These are phyloP conservation scores for Camellia oleifera DNA, from an alignment of 179 eudicot genomes.

Conservation along the genomic window DNA sequence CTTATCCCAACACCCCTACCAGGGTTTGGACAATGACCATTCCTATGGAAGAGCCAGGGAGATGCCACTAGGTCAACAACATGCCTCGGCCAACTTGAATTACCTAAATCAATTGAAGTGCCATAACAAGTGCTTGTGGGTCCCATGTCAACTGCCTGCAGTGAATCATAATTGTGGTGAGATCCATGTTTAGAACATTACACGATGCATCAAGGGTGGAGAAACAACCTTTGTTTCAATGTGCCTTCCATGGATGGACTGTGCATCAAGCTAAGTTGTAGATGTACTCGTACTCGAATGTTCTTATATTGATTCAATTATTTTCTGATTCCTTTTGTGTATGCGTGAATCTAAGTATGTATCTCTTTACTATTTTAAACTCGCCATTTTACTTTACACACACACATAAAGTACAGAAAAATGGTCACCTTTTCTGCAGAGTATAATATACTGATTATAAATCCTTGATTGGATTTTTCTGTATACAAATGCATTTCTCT, in stretches of 20 bases:
- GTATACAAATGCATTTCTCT: too few relatives aligned
- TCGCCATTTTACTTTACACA: not conserved
- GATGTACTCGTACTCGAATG: too few relatives aligned
- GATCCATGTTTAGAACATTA: not conserved
- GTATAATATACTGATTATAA: too few relatives aligned
- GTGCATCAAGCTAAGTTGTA: not conserved
- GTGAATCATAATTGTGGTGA: not conserved
- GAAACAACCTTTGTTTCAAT: not conserved
- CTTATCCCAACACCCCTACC: too few relatives aligned
- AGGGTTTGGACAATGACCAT: too few relatives aligned
- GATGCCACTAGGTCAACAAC: too few relatives aligned
- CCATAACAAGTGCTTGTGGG: not conserved
- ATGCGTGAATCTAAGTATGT: not conserved
- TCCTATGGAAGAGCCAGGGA: too few relatives aligned
- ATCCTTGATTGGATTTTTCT: too few relatives aligned
- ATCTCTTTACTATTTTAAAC: not conserved
- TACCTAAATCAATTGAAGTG: not conserved
- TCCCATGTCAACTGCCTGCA: not conserved
- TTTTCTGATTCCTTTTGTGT: not conserved
- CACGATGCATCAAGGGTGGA: not conserved
- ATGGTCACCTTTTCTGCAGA: too few relatives aligned
- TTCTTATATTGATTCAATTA: not conserved
- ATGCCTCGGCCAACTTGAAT: not conserved
- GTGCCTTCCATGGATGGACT: not conserved
- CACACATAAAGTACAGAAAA: too few relatives aligned